phyloP scores from a whole-genome alignment of 2,329 filamentous ascomycete species.

The Lachnellula occidentalis region DNA sequence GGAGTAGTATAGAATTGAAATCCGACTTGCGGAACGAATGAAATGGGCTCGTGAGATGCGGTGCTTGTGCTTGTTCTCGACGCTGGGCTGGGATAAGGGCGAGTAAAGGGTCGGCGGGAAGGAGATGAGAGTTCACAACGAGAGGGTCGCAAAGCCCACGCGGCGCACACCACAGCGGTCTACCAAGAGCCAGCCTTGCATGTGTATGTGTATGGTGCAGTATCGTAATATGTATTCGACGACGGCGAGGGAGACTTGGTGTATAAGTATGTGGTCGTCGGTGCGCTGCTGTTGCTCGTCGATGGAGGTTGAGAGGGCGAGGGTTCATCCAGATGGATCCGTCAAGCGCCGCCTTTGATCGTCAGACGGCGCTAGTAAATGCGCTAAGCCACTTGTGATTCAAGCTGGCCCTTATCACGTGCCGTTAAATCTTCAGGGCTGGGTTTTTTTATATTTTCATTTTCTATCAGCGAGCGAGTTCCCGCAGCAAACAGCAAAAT shows the following conservation, averaged over 20 bases:
- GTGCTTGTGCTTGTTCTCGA: constrained; percentile 2
- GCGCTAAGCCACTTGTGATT: neutral
- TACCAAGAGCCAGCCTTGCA: constrained; percentile 13
- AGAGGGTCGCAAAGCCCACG: constrained; percentile 16
- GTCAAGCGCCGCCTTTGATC: neutral
- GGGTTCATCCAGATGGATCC: neutral
- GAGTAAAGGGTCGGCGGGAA: neutral
- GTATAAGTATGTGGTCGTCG: neutral
- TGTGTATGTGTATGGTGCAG: constrained; percentile 7
- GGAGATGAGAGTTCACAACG: neutral
- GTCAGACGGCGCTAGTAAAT: neutral
- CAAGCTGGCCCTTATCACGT: neutral
- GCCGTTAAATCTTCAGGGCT: neutral
- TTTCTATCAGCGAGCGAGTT: neutral
- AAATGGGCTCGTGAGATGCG: constrained; percentile 6
- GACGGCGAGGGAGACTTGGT: neutral
- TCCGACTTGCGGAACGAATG: constrained; percentile 6
- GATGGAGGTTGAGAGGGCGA: neutral
- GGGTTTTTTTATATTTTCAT: neutral
- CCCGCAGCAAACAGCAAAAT: neutral
- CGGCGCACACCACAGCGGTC: constrained; percentile 18
- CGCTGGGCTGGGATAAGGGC: constrained; percentile 7
- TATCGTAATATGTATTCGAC: constrained; percentile 9
- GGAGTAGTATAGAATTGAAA: constrained; percentile 1
- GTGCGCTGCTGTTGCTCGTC: neutral